Conservation (phyloP, 768 basidiomycete genomes). For the Psilocybe subaeruginosa region DNA sequence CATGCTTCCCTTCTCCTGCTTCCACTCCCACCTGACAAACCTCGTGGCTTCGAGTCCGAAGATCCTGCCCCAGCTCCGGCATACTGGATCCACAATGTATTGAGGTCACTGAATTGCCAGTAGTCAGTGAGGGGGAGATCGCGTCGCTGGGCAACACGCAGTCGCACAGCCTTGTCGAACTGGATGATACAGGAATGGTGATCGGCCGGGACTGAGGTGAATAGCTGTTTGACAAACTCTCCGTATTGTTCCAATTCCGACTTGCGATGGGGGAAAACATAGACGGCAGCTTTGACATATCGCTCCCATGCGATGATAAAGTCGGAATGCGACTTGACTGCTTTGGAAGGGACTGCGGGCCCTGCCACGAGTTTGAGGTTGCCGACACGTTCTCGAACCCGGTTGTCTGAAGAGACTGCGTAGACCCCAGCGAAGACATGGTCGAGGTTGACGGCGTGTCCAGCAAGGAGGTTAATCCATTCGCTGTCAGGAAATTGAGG, state of each 20-base stretch:
- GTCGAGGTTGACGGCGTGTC: constrained; percentile 28
- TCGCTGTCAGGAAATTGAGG: constrained; percentile 27
- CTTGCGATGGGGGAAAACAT: constrained; percentile 25
- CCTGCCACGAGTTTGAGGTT: constrained; percentile 5
- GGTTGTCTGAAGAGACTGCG: constrained; percentile 12
- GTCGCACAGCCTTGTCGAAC: constrained; percentile 26
- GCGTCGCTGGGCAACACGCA: constrained; percentile 2
- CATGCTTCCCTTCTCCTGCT: constrained; percentile 10
- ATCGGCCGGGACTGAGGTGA: constrained; percentile 13
- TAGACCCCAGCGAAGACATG: constrained; percentile 23
- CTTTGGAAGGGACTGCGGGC: constrained; percentile 3
- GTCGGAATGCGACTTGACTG: constrained; percentile 17
- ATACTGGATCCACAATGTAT: constrained; percentile 14
- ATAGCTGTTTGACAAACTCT: constrained; percentile 12
- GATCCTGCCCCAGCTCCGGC: background rate
- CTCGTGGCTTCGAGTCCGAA: no score
- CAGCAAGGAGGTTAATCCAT: constrained; percentile 28
- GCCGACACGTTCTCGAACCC: background rate
- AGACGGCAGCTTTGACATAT: constrained; percentile 18
- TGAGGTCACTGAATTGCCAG: constrained; percentile 15
- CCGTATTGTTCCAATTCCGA: constrained; percentile 17
- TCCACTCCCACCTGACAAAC: no score
- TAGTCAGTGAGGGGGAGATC: constrained; percentile 19
- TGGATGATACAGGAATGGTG: constrained; percentile 26
- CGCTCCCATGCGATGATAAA: constrained; percentile 27